Evolutionary conservation across 2,329 filamentous ascomycete genomes (phyloP), one percentile per base, ranked within the genome.

Genomic region (Aspergillus sojae): DNA sequence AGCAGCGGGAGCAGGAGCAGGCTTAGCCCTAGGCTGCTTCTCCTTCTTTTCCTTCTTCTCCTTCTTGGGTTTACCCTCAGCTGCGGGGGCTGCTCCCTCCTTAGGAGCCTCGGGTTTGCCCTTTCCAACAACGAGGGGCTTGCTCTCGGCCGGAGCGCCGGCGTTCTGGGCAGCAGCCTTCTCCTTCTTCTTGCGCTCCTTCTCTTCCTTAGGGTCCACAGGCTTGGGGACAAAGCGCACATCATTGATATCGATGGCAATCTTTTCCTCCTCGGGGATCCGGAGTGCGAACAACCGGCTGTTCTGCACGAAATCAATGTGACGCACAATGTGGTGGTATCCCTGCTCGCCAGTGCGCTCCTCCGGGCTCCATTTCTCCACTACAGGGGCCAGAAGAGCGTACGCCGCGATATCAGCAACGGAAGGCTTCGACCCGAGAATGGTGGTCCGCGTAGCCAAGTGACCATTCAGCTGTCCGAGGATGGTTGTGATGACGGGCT

Each of bases 171-270:
- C 82, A 34, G 81, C 82, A 19, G 83, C 83, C 85, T 97, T 97
- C 82, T 96, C 93, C 84, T 96, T 96, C 90, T 97, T 97, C 80
- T 94, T 87, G 55, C 91, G 89, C 85, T 97, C 94, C 84, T 97
- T 97, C 85, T 97, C 94, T 62, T 93, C 93, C 85, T 96, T 96
- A 72, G 91, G 88, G 70, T 97, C 93, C 66, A 94, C 88, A 23
- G 91, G 91, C 71, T 94, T 94, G 82, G 95, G 94, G 72, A 94
- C 90, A 78, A 93, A 94, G 67, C 92, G 85, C 64, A 98, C 87
- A 71, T 94, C 90, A 72, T 93, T 89, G 57, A 88, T 82, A 77
- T 97, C 89, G 70, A 98, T 86, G 69, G 82, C 81, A 72, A 97
- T 81, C 84, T 95, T 97, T 75, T 95, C 88, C 59, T 81, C 84